Conservation (phyloP, 306 rosid genomes). For the Erythrophleum fordii region DNA sequence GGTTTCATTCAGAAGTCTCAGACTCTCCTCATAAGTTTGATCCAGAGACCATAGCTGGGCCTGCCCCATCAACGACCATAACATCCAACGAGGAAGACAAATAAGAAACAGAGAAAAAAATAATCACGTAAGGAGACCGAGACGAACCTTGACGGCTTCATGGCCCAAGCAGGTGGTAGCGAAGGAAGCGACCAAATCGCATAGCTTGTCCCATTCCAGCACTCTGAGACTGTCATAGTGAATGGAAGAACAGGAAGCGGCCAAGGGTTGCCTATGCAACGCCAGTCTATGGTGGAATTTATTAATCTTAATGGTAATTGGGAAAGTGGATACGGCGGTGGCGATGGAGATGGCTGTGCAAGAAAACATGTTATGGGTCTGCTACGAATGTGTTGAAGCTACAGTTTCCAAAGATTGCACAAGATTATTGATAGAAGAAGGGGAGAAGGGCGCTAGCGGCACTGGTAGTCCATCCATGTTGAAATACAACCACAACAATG, state of each 20-base stretch:
- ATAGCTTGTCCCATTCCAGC: conserved; percentile 89
- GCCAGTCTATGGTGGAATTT: conserved; percentile 37
- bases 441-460: neutral
- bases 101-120: neutral
- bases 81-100: neutral
- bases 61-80: conserved; percentile 46
- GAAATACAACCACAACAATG: neutral
- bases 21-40: conserved; percentile 73
- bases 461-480: neutral
- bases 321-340: conserved; percentile 36
- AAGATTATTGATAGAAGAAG: conserved; percentile 1
- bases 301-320: conserved; percentile 24
- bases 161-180: conserved; percentile 85
- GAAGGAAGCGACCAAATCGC: conserved; percentile 82
- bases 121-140: neutral
- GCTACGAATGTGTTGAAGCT: neutral
- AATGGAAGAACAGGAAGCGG: conserved; percentile 50
- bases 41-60: conserved; percentile 71
- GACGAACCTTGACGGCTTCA: conserved; percentile 67
- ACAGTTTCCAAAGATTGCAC: neutral
- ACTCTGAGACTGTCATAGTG: conserved; percentile 76
- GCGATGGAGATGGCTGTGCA: conserved; percentile 37
- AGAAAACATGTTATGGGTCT: conserved; percentile 47
- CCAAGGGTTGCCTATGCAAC: conserved; percentile 34
- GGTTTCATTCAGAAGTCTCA: conserved; percentile 79